Evolutionary conservation across 2,329 filamentous ascomycete genomes (phyloP).

Genomic region (Epichloe scottii): DNA sequence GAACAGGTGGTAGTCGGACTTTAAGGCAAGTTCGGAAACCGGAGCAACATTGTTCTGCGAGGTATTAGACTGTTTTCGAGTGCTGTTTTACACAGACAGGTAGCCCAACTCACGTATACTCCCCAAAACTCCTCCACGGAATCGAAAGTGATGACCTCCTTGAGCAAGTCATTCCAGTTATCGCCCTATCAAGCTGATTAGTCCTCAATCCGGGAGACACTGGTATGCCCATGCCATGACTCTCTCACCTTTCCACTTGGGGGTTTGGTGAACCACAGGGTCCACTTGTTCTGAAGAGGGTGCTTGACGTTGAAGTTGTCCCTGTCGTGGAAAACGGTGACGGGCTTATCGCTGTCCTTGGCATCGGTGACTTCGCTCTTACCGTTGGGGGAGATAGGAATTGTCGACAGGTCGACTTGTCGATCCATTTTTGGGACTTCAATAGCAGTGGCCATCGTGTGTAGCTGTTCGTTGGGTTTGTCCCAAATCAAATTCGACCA

Average conservation of each 20-base stretch:
- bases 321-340: constrained; percentile 96
- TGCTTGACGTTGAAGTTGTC: constrained; percentile 99
- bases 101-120: constrained; percentile 65
- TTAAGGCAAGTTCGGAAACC: constrained; percentile 87
- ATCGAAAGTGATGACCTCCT: constrained; percentile 97
- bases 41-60: constrained; percentile 92
- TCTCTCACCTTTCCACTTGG: constrained; percentile 72
- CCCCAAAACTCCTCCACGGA: constrained; percentile 99
- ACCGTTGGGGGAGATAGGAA: constrained; percentile 53
- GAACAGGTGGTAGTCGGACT: constrained; percentile 99
- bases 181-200: constrained; percentile 52
- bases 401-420: constrained; percentile 56
- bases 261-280: constrained; percentile 98
- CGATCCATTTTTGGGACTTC: constrained; percentile 28
- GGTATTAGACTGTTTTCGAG: constrained; percentile 7
- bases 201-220: neutral
- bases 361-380: constrained; percentile 35
- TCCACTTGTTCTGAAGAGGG: constrained; percentile 94
- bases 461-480: constrained; percentile 1
- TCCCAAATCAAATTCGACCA: constrained; percentile 2
- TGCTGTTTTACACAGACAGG: constrained; percentile 2
- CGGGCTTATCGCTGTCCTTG: constrained; percentile 46
- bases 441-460: constrained; percentile 24
- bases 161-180: constrained; percentile 96
- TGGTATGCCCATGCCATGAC: neutral